These are phyloP conservation scores for Gautieria morchelliformis DNA, from an alignment of 768 basidiomycete species.

Conservation along the genomic window DNA sequence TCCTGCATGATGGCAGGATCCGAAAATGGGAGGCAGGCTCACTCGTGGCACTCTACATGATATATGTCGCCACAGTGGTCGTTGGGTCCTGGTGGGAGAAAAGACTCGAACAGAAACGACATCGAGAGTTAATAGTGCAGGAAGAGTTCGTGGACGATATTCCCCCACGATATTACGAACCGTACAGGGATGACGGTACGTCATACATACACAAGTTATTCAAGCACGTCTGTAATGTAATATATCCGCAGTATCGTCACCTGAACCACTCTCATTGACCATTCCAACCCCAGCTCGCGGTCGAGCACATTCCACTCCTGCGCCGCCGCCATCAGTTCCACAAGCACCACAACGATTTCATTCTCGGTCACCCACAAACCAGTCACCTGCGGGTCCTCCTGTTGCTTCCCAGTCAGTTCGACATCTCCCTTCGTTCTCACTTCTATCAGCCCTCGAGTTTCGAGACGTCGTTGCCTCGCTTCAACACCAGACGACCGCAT, in stretches of 20 bases:
- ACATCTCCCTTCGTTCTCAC: constrained; percentile 76
- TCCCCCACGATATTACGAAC: constrained; percentile 25
- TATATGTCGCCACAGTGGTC: constrained; percentile 73
- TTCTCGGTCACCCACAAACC: not conserved
- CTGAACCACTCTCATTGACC: constrained; percentile 4
- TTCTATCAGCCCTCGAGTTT: constrained; percentile 94
- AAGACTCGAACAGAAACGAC: constrained; percentile 37
- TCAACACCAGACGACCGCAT: constrained; percentile 52
- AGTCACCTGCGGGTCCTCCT: constrained; percentile 28
- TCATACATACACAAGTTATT: not conserved
- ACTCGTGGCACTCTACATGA: constrained; percentile 63
- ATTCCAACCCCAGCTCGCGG: constrained; percentile 18
- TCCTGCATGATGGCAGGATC: constrained; percentile 70
- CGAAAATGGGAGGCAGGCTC: constrained; percentile 58
- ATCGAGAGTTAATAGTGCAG: constrained; percentile 42
- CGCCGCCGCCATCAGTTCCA: constrained; percentile 26
- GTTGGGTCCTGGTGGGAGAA: constrained; percentile 69
- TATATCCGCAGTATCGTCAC: constrained; percentile 4
- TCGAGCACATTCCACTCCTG: constrained; percentile 30
- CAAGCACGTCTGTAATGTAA: constrained; percentile 4
- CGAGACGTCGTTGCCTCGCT: constrained; percentile 81
- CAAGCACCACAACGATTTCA: constrained; percentile 25
- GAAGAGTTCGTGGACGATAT: constrained; percentile 50
- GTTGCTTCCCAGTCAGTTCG: constrained; percentile 26
- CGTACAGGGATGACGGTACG: constrained; percentile 59